Percentiles rank a stretch among this genome's conserved stretches.
phyloP scores from a whole-genome alignment of 2,329 filamentous ascomycete species.

The Apiospora kogelbergensis region DNA sequence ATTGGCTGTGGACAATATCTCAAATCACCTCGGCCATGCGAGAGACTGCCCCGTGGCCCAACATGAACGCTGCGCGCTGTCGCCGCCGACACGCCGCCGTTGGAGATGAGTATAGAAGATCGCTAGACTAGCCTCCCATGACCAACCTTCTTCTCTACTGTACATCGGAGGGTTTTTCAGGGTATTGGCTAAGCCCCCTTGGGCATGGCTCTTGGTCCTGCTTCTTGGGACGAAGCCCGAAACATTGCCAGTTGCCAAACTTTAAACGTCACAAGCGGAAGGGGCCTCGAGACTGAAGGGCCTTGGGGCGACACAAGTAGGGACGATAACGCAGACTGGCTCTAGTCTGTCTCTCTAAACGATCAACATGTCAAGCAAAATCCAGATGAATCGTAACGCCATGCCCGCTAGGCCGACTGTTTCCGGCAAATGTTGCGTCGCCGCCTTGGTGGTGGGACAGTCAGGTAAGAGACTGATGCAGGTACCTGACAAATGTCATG shows the following conservation, averaged over 20 bases:
- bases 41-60: neutral
- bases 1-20: neutral
- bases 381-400: neutral
- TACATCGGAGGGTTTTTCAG: neutral
- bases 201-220: neutral
- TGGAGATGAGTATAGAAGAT: neutral
- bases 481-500: neutral
- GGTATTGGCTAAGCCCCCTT: neutral
- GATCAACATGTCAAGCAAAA: neutral
- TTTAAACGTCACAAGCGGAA: neutral
- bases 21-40: neutral
- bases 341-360: neutral
- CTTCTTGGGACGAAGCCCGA: neutral
- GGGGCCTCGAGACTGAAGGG: neutral
- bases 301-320: neutral
- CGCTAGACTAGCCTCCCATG: neutral
- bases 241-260: slow-evolving; percentile 1
- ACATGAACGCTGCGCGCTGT: neutral
- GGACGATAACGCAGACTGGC: neutral
- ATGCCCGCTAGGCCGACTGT: neutral
- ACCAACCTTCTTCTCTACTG: neutral
- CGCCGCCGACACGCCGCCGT: neutral
- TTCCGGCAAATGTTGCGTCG: neutral
- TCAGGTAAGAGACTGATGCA: neutral
- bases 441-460: neutral